Evolutionary conservation across 805 yeast genomes (phyloP).

Genomic region (Torulaspora quercuum): DNA sequence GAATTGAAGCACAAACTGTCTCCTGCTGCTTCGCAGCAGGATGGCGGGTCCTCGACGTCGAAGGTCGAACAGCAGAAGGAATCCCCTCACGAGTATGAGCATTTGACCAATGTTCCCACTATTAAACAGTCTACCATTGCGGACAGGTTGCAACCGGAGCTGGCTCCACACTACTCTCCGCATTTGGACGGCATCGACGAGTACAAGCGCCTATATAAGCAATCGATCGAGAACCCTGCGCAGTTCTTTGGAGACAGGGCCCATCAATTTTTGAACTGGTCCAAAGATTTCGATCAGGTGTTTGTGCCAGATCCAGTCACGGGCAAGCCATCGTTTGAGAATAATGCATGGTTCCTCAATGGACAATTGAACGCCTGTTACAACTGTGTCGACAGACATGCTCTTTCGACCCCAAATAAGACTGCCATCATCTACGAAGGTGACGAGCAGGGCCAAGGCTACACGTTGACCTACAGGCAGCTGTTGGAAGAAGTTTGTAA

Average conservation of each 20-base stretch:
- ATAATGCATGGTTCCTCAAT: constrained; percentile 71
- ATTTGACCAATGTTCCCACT: constrained; percentile 27
- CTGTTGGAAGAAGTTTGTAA: constrained; percentile 65
- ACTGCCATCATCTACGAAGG: constrained; percentile 78
- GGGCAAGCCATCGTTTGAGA: constrained; percentile 40
- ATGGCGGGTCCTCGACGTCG: no score
- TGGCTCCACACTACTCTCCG: constrained; percentile 43
- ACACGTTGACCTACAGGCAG: constrained; percentile 64
- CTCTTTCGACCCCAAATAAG: constrained; percentile 64
- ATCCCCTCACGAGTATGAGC: constrained; percentile 26
- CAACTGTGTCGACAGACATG: constrained; percentile 82
- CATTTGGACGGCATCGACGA: constrained; percentile 60
- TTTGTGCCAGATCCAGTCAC: constrained; percentile 38
- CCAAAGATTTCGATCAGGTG: constrained; percentile 63
- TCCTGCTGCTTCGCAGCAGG: constrained; percentile 4
- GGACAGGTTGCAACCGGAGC: constrained; percentile 21
- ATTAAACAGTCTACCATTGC: constrained; percentile 25
- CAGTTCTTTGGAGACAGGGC: constrained; percentile 79
- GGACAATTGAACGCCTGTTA: constrained; percentile 78
- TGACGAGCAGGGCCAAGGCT: constrained; percentile 62
- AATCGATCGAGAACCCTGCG: constrained; percentile 77
- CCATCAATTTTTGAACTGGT: constrained; percentile 71
- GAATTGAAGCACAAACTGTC: constrained; percentile 11
- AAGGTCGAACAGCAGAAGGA: constrained; percentile 8
- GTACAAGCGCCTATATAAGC: constrained; percentile 63